Percentiles rank a stretch among this genome's conserved stretches.
These are phyloP conservation scores for Solanum etuberosum DNA, from an alignment of 257 asterid genomes.

Conservation along the genomic window DNA sequence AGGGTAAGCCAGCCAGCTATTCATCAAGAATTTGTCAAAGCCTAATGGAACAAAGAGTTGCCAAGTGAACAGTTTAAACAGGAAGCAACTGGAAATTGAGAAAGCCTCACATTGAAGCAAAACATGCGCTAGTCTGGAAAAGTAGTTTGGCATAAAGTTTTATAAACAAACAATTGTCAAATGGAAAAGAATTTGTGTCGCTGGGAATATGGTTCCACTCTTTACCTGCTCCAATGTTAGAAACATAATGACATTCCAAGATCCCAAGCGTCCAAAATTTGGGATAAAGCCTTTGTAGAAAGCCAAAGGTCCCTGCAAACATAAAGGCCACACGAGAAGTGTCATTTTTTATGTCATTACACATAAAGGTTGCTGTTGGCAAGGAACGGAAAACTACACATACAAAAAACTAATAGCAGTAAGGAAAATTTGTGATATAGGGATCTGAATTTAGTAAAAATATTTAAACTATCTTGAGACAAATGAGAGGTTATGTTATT, in stretches of 20 bases:
- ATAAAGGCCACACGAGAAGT: background rate
- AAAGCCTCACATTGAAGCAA: background rate
- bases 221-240: slow-evolving; percentile 89
- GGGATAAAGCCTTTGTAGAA: slow-evolving; percentile 95
- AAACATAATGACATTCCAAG: slow-evolving; percentile 95
- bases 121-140: background rate
- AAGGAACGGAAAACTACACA: background rate
- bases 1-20: background rate
- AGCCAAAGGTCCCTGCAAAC: slow-evolving; percentile 81
- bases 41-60: background rate
- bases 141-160: background rate
- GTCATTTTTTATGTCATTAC: background rate
- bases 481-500: background rate
- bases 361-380: background rate
- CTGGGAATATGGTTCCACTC: background rate
- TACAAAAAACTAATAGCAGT: background rate
- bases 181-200: background rate
- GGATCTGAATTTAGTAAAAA: background rate
- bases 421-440: background rate
- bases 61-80: background rate
- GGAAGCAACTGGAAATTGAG: background rate
- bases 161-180: background rate
- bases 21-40: background rate
- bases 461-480: background rate
- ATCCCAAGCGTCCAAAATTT: slow-evolving; percentile 89